Conservation (phyloP, 192 early-diverging fungal species). For the Backusella liffmaniae region DNA sequence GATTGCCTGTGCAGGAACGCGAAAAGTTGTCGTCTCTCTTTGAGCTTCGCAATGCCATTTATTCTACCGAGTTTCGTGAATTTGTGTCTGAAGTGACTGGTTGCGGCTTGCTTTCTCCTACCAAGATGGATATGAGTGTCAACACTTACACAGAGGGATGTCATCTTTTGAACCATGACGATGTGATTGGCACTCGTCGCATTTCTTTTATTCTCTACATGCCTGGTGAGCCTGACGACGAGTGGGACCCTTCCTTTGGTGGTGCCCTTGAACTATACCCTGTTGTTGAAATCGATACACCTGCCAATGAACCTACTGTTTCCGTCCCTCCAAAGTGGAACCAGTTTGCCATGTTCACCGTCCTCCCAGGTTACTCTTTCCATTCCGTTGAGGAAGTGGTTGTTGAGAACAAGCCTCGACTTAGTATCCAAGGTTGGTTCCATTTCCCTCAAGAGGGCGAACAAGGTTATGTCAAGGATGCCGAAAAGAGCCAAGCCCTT, state of each 20-base stretch:
- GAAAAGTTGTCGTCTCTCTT: conserved; percentile 52
- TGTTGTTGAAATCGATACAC: conserved; percentile 56
- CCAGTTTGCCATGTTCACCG: conserved; percentile 75
- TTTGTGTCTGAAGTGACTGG: conserved; percentile 67
- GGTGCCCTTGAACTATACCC: conserved; percentile 79
- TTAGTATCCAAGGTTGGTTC: conserved; percentile 77
- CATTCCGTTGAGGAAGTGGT: conserved; percentile 79
- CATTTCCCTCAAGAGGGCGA: conserved; percentile 72
- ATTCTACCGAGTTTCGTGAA: conserved; percentile 68
- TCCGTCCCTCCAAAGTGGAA: conserved; percentile 67
- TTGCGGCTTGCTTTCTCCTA: conserved; percentile 65
- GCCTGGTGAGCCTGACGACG: conserved; percentile 53
- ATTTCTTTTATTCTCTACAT: conserved; percentile 80
- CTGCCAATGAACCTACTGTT: conserved; percentile 57
- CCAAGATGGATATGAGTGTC: conserved; percentile 71
- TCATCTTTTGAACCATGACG: conserved; percentile 78
- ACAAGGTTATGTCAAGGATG: conserved; percentile 54
- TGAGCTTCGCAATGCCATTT: conserved; percentile 70
- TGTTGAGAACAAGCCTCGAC: conserved; percentile 47
- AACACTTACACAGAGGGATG: conserved; percentile 70
- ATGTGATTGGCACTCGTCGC: conserved; percentile 73
- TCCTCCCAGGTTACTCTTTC: conserved; percentile 75
- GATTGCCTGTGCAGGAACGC: conserved; percentile 57
- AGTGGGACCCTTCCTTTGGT: conserved; percentile 59
- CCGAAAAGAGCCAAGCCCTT: conserved; percentile 17